These are phyloP conservation scores for Rosellinia necatrix DNA, from an alignment of 2,329 filamentous ascomycete species.

Conservation along the genomic window DNA sequence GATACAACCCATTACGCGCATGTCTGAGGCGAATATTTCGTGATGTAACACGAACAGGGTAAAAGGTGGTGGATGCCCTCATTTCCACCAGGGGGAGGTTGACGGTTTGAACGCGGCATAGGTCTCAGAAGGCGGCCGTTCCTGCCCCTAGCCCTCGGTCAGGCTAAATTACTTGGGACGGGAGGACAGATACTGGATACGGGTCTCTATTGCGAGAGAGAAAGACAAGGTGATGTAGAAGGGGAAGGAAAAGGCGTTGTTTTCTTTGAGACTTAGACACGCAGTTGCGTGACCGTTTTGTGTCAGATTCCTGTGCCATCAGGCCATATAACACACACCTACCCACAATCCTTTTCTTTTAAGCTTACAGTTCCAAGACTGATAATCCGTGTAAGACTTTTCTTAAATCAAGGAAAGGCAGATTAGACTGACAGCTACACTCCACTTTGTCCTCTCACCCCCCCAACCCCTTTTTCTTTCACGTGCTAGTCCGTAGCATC, in stretches of 20 bases:
- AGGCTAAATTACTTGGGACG: slow-evolving; percentile 16
- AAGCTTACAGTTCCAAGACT: background rate
- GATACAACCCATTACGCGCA: slow-evolving; percentile 10
- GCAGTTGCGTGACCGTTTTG: slow-evolving; percentile 35
- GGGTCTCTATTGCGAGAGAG: too few species aligned
- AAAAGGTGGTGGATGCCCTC: slow-evolving; percentile 14
- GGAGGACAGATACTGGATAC: too few species aligned
- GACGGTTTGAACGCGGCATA: background rate
- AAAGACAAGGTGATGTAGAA: too few species aligned
- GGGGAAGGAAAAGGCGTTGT: background rate
- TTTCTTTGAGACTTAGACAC: slow-evolving; percentile 26
- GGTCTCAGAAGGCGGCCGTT: background rate
- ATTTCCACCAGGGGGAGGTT: background rate
- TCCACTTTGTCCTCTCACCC: background rate
- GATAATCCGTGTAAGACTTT: background rate
- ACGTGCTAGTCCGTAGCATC: background rate
- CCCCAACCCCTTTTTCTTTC: background rate
- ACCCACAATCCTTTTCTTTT: too few species aligned
- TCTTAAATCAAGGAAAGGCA: background rate
- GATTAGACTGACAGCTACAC: background rate
- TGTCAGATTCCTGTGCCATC: too few species aligned
- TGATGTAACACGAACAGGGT: slow-evolving; percentile 10
- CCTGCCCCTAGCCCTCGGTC: slow-evolving; percentile 19
- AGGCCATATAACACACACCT: too few species aligned
- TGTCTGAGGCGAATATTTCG: slow-evolving; percentile 8